Base-by-base conservation (phyloP, 2,329 filamentous ascomycete species). In the Penicillium crustosum region DNA sequence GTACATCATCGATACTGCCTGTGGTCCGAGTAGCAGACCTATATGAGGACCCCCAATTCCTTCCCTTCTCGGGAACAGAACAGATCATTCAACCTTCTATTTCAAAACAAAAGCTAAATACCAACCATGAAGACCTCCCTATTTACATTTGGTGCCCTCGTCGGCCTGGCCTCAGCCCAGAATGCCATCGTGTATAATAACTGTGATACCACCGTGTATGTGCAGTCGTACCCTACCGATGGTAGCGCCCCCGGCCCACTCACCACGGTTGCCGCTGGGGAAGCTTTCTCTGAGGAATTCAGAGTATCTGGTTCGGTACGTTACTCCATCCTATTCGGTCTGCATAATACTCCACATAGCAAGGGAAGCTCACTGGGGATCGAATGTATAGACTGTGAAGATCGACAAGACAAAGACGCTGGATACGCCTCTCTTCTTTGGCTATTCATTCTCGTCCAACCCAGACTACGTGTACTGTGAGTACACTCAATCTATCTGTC, bases 321-420 rank as follows among this genome's bases (percentile, higher is more conserved):
- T 62, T 55, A 53, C 17, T 56, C 33, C 12, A 6, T 59, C 29
- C 27, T 58, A 42, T 49, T 33, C 19, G 15, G 9, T 53, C 44
- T 47, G 4, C 33, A 4, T 15, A 49, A 49, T 43, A 36, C 19
- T 29, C 31, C 12, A 56, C 49, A 49, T 55, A 44, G 39, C 21
- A 57, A 51, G 49, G 19, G 29, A 56, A 49, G 58, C 58, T 67
- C 44, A 64, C 59, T 39, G 12, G 33, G 53, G 38, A 61, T 54
- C 21, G 15, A 54, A 61, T 53, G 17, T 49, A 45, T 27, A 68
- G 66, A 68, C 63, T 29, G 50, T 68, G 33, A 66, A 68, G 49
- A 68, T 67, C 23, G 61, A 63, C 31, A 65, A 62, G 38, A 68
- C 69, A 55, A 68, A 68, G 56, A 72, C 69, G 12, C 60, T 73